A percentile compares a stretch with the other conserved stretches of the same genome.
Evolutionary conservation across 441 rosid species (phyloP).

Genomic region (Arabidopsis hybrid): DNA sequence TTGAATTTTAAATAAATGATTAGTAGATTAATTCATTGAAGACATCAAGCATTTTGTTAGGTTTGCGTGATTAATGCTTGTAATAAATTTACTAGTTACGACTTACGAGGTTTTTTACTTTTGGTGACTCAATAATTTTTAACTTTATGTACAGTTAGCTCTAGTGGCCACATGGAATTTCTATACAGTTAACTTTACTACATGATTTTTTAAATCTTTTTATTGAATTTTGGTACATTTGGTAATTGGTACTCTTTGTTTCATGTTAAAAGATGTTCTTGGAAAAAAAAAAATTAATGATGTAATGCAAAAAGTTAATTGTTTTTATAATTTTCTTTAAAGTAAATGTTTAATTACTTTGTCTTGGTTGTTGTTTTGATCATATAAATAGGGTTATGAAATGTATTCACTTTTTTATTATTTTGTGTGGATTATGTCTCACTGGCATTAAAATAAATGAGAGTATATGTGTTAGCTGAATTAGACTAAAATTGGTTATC

Average conservation of each 20-base stretch:
- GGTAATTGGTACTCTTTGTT: no score
- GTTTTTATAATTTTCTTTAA: no score
- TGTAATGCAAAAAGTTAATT: no score
- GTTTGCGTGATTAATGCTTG: slow-evolving; percentile 11
- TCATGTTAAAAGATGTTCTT: no score
- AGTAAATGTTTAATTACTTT: no score
- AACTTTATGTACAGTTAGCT: background rate
- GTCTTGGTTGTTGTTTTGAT: no score
- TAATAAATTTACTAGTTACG: slow-evolving; percentile 29
- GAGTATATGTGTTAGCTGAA: background rate
- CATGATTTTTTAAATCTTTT: no score
- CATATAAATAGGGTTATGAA: background rate
- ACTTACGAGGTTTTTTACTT: slow-evolving; percentile 30
- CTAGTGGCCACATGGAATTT: slow-evolving; percentile 4
- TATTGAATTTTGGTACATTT: no score
- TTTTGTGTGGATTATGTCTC: background rate
- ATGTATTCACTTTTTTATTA: background rate
- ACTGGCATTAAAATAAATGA: no score
- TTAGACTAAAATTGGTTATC: background rate
- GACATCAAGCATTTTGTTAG: slow-evolving; percentile 35
- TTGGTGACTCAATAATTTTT: background rate
- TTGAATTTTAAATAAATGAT: slow-evolving; percentile 11
- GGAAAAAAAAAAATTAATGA: no score
- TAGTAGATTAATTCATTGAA: slow-evolving; percentile 12
- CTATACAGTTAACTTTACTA: background rate